Conservation (phyloP, 2,329 filamentous ascomycete genomes). For the Fusarium tricinctum region DNA sequence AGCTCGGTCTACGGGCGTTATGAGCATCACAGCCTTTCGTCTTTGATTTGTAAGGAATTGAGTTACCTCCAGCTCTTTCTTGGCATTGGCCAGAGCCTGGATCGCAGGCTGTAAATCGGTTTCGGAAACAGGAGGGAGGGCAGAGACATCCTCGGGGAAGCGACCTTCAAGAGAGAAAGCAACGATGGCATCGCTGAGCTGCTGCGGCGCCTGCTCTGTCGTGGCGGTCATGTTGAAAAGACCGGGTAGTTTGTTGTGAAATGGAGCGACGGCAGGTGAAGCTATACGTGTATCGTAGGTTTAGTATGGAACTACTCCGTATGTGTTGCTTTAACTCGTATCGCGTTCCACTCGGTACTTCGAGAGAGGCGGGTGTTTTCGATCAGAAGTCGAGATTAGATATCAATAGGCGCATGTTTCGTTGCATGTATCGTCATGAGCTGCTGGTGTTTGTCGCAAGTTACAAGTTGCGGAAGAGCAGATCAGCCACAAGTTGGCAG, state of each 20-base stretch:
- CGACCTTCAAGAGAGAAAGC: slow-evolving; percentile 57
- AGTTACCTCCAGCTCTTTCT: slow-evolving; percentile 58
- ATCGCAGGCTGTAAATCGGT: slow-evolving; percentile 58
- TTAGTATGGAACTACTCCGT: slow-evolving; percentile 1
- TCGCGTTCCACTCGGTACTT: neutral
- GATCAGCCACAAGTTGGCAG: slow-evolving; percentile 48
- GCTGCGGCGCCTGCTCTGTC: slow-evolving; percentile 46
- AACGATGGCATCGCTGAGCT: slow-evolving; percentile 58
- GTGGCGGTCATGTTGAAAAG: slow-evolving; percentile 51
- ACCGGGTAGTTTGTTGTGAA: neutral
- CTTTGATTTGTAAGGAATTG: slow-evolving; percentile 15
- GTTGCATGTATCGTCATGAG: slow-evolving; percentile 25
- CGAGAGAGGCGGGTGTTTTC: neutral
- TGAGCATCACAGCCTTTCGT: slow-evolving; percentile 36
- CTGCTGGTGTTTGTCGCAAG: slow-evolving; percentile 41
- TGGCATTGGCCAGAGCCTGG: slow-evolving; percentile 55
- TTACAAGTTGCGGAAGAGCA: slow-evolving; percentile 12
- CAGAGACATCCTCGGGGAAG: slow-evolving; percentile 59
- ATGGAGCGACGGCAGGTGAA: slow-evolving; percentile 10
- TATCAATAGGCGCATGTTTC: slow-evolving; percentile 14
- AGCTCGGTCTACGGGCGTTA: slow-evolving; percentile 69
- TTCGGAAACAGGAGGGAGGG: slow-evolving; percentile 56
- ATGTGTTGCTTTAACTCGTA: slow-evolving; percentile 2
- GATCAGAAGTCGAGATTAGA: neutral
- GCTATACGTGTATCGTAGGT: slow-evolving; percentile 28